Base-by-base conservation (phyloP, 441 rosid species). In the Mallotus japonicus region DNA sequence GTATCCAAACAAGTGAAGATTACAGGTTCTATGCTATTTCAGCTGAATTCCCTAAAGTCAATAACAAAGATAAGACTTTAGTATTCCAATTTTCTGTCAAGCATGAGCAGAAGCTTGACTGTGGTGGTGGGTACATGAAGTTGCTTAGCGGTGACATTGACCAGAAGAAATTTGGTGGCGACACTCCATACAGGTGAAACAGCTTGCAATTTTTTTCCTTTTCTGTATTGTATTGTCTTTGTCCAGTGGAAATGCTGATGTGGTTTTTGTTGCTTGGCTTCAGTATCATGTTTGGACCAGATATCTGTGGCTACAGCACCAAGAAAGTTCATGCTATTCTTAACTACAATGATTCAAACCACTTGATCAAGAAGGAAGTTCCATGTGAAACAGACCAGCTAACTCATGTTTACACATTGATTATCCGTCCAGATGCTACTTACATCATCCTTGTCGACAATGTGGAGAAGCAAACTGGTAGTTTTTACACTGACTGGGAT, bases 111-210 rank as follows among this genome's bases (percentile, higher is more conserved):
- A 91, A 95, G 83, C 97, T 95, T 77, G 99, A 92, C 76, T 92
- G 97, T 81, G 97, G 97, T 77, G 97, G 99, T 80, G 99, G 99
- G 20, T 95, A 95, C 91, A 92, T 95, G 94, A 95, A 95, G 88
- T 75, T 95, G 73, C 88, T 91, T 19, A 89, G 97, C 44, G 90
- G 84, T 61, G 96, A 87, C 15, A 62, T 86, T 76, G 95, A 95
- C 82, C 97, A 91, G 78, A 89, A 91, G 80, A 87, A 89, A 79
- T 92, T 95, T 8, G 97, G 99, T 34, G 99, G 97, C 73, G 97
- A 92, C 64, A 88, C 97, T 14, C 88, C 96, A 53, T 95, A 92
- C 86, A 94, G 99, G 97, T 92, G 20, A 42, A 40, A 17, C 2
- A 40, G 22, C 70, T 47, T 49, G 17, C 10, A 0, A 5, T 20